Percentiles rank a stretch among this genome's conserved stretches.
These are phyloP conservation scores for Colletotrichum sp. DNA, from an alignment of 2,329 filamentous ascomycete genomes.

Conservation along the genomic window DNA sequence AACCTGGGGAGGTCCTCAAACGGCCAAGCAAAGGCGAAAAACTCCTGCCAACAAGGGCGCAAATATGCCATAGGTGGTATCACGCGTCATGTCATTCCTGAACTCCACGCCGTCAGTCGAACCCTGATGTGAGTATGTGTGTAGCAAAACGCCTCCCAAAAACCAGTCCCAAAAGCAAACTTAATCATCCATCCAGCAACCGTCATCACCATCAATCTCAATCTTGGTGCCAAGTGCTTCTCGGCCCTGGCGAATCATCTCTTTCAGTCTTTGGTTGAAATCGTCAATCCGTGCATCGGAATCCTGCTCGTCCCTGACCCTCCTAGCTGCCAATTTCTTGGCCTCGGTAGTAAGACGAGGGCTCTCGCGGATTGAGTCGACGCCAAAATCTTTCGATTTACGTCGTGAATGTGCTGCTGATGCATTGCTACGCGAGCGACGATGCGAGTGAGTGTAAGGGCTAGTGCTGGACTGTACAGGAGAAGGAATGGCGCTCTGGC, in stretches of 20 bases:
- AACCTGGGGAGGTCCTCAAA: not conserved
- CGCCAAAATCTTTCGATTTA: conserved; percentile 24
- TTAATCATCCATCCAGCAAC: conserved; percentile 45
- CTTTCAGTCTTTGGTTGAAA: conserved; percentile 79
- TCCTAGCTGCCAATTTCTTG: conserved; percentile 73
- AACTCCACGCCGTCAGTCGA: conserved; percentile 4
- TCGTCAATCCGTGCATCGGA: conserved; percentile 80
- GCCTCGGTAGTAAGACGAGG: conserved; percentile 69
- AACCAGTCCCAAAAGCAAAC: not conserved
- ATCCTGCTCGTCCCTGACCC: conserved; percentile 75
- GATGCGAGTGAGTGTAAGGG: conserved; percentile 34
- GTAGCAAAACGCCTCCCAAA: not conserved
- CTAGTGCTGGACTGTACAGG: conserved; percentile 17
- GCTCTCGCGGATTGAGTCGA: conserved; percentile 38
- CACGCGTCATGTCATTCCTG: not conserved
- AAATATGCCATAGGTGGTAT: conserved; percentile 9
- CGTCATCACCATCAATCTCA: conserved; percentile 60
- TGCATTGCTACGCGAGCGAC: conserved; percentile 49
- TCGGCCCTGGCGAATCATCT: conserved; percentile 88
- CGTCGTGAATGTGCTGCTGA: conserved; percentile 43
- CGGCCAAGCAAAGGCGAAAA: not conserved
- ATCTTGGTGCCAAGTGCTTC: conserved; percentile 81
- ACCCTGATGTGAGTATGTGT: not conserved
- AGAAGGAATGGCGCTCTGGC: conserved; percentile 27
- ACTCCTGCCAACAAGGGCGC: not conserved